Evolutionary conservation across 345 rosid species (phyloP).

Genomic region (Lepidium aucheri): DNA sequence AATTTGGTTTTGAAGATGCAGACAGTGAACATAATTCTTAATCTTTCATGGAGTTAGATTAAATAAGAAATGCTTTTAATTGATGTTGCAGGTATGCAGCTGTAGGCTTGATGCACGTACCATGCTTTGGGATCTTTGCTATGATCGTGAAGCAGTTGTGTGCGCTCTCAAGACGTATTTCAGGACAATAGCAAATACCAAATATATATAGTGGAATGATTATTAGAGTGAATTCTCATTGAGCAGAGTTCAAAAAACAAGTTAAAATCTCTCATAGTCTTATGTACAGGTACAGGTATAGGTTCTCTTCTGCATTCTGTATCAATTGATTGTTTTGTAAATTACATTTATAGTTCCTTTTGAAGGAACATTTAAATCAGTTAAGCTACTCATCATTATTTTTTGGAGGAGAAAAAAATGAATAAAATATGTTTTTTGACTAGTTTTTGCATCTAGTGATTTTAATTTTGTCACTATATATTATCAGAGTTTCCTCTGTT

Average conservation of each 20-base stretch:
- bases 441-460: neutral
- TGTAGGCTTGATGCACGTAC: slow-evolving; percentile 47
- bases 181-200: neutral
- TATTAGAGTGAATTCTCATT: neutral
- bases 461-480: neutral
- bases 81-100: slow-evolving; percentile 37
- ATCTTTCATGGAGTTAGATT: neutral
- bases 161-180: slow-evolving; percentile 42
- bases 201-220: neutral
- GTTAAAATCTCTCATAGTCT: neutral
- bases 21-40: neutral
- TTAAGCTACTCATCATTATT: neutral
- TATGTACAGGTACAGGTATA: neutral
- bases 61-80: neutral
- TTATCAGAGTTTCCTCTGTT: no score
- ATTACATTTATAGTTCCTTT: slow-evolving; percentile 9
- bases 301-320: neutral
- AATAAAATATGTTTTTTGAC: neutral
- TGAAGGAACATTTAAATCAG: neutral
- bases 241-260: neutral
- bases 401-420: neutral
- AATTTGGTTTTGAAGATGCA: neutral
- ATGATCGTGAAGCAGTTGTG: slow-evolving; percentile 35
- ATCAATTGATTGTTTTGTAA: slow-evolving; percentile 12
- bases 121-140: slow-evolving; percentile 52